phyloP scores from a whole-genome alignment of 768 basidiomycete genomes.

The Crepidotus variabilis region DNA sequence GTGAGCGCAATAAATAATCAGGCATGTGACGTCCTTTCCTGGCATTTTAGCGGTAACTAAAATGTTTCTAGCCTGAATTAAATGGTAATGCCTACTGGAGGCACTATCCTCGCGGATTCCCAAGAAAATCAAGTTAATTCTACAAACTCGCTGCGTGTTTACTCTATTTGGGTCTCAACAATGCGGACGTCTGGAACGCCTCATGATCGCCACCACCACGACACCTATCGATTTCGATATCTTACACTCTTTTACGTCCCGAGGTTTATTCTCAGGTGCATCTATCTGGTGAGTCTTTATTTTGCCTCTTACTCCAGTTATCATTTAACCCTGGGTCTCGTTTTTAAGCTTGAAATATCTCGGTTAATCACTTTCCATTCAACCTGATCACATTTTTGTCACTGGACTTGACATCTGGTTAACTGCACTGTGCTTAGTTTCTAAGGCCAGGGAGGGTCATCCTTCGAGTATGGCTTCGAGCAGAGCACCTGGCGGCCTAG shows the following conservation, averaged over 20 bases:
- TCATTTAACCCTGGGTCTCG: too few relatives aligned
- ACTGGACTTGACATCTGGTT: too few relatives aligned
- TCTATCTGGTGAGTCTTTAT: too few relatives aligned
- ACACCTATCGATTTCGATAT: neutral
- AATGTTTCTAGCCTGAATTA: conserved; percentile 19
- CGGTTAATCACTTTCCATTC: too few relatives aligned
- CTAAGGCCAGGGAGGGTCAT: too few relatives aligned
- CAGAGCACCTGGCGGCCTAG: too few relatives aligned
- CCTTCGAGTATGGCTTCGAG: too few relatives aligned
- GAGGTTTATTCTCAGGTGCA: too few relatives aligned
- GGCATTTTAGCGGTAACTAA: neutral
- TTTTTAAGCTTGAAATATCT: too few relatives aligned
- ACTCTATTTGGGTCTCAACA: neutral
- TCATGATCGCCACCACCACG: neutral
- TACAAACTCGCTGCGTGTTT: neutral
- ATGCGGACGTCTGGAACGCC: neutral
- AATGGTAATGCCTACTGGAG: conserved; percentile 25
- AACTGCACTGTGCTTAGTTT: too few relatives aligned
- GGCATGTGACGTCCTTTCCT: conserved; percentile 9
- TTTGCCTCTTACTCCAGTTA: too few relatives aligned
- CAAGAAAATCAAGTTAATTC: conserved; percentile 11
- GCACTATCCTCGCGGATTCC: conserved; percentile 28
- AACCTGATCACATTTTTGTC: too few relatives aligned
- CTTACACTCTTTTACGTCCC: neutral
- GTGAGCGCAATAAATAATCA: conserved; percentile 20